These are phyloP conservation scores for Globisporangium cystogenes DNA, from an alignment of 352 stramenopile species.

Conservation along the genomic window DNA sequence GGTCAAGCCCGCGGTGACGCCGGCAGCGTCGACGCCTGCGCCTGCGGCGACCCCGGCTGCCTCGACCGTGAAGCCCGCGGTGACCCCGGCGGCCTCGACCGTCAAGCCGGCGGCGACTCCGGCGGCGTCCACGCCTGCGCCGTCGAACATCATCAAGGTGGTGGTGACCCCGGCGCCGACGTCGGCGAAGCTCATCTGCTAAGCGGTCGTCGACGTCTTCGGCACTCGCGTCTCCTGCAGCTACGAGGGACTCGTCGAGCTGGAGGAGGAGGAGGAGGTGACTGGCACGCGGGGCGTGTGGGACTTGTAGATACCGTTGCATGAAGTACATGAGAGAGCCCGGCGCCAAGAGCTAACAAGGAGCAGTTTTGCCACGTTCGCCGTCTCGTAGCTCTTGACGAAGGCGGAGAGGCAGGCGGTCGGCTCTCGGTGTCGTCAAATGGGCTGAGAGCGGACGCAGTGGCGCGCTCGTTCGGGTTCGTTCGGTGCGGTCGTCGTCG, in stretches of 20 bases:
- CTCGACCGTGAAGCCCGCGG: neutral
- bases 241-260: too few relatives aligned
- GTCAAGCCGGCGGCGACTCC: slow-evolving; percentile 7
- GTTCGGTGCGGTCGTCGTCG: too few relatives aligned
- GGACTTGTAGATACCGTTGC: neutral
- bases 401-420: too few relatives aligned
- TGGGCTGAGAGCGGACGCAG: too few relatives aligned
- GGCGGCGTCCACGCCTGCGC: slow-evolving; percentile 2
- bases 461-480: too few relatives aligned
- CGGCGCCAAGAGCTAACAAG: neutral
- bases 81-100: slow-evolving; percentile 7
- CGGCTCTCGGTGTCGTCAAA: too few relatives aligned
- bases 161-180: slow-evolving; percentile 8
- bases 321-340: neutral
- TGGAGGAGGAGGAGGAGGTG: too few relatives aligned
- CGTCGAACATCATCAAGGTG: slow-evolving; percentile 4
- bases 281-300: too few relatives aligned
- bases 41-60: slow-evolving; percentile 7
- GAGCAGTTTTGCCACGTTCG: neutral
- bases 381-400: neutral
- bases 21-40: neutral
- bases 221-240: too few relatives aligned
- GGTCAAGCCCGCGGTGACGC: neutral
- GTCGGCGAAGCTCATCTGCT: slow-evolving; percentile 15
- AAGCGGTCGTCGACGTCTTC: slow-evolving; percentile 5